Evolutionary conservation across 176 grass and related monocot species (phyloP).

Genomic region (Aegilops longissima): DNA sequence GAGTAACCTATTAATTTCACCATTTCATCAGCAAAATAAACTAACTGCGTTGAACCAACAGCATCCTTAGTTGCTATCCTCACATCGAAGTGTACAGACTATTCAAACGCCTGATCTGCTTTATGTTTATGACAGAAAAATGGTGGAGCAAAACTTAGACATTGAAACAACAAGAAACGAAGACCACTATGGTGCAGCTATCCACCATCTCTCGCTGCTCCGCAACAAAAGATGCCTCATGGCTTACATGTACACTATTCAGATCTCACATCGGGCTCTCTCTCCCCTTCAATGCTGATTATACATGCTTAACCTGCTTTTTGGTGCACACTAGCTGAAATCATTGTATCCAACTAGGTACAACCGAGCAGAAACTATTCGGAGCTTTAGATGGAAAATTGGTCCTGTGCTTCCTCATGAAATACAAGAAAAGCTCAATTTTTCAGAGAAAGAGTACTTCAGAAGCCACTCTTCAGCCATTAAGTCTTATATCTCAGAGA

Average conservation of each 20-base stretch:
- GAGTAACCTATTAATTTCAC: neutral
- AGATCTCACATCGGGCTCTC: neutral
- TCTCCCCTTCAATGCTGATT: neutral
- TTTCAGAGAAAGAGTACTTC: slow-evolving; percentile 90
- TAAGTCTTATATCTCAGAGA: slow-evolving; percentile 78
- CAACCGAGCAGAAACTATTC: slow-evolving; percentile 87
- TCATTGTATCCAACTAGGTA: slow-evolving; percentile 48
- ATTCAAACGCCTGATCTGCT: neutral
- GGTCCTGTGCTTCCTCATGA: slow-evolving; percentile 91
- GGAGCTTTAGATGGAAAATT: slow-evolving; percentile 89
- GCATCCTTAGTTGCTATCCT: neutral
- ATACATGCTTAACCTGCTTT: neutral
- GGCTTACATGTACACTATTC: slow-evolving; percentile 77
- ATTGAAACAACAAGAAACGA: slow-evolving; percentile 79
- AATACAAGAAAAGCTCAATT: slow-evolving; percentile 86
- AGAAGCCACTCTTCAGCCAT: slow-evolving; percentile 73
- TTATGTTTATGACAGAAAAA: slow-evolving; percentile 66
- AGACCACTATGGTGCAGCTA: slow-evolving; percentile 88
- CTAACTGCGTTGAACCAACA: neutral
- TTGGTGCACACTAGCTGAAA: neutral
- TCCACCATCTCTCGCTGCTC: slow-evolving; percentile 90
- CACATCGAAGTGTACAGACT: neutral
- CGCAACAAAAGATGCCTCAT: slow-evolving; percentile 98
- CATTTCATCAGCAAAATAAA: neutral
- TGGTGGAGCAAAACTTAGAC: slow-evolving; percentile 80